Conservation (phyloP, 2,329 filamentous ascomycete species). For the Claviceps maximensis region DNA sequence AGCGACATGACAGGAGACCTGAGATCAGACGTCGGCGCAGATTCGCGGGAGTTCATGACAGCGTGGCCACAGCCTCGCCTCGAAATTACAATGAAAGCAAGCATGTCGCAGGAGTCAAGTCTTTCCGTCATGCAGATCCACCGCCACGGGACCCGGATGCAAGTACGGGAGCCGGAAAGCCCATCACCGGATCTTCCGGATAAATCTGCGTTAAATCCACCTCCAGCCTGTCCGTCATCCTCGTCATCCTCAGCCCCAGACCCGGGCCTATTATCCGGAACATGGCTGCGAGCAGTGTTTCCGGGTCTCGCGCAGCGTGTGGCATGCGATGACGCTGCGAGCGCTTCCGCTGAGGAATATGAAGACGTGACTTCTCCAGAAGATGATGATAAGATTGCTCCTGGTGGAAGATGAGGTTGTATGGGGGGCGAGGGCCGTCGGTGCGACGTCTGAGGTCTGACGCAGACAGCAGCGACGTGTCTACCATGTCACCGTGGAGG, state of each 20-base stretch:
- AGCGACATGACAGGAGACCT: background rate
- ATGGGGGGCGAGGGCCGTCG: too few relatives aligned
- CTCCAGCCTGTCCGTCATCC: background rate
- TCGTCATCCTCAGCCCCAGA: background rate
- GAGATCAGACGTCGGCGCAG: background rate
- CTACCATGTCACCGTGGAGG: background rate
- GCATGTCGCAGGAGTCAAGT: background rate
- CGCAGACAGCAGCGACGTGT: background rate
- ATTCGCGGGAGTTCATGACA: background rate
- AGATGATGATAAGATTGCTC: background rate
- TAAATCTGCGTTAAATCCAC: background rate
- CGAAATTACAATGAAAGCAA: background rate
- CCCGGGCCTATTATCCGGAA: background rate
- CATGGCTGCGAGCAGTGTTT: background rate
- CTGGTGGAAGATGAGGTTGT: background rate
- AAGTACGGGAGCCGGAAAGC: background rate
- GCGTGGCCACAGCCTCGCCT: background rate
- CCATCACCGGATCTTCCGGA: background rate
- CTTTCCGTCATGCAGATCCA: background rate
- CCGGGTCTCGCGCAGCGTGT: background rate
- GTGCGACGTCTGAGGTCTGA: background rate
- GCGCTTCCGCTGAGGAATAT: background rate
- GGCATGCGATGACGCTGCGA: background rate
- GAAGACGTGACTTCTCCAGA: background rate
- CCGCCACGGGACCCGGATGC: too few relatives aligned